Base-by-base conservation (phyloP, 192 early-diverging fungal species). In the Backusella mclennaniae region DNA sequence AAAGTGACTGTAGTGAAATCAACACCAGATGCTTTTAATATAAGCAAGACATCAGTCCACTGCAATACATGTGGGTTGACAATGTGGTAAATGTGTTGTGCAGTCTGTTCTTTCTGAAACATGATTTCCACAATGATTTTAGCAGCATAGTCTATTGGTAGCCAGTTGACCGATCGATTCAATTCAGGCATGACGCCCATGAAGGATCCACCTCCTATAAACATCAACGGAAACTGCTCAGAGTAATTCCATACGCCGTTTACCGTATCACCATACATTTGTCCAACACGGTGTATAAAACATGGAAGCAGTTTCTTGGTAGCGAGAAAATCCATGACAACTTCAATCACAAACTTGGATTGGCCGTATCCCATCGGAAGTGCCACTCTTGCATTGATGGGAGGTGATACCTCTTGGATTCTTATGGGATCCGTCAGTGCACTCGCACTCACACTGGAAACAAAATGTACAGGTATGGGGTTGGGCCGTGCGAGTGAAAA, bases 321-420 rank as follows among this genome's bases (percentile, higher is more conserved):
- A 38, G 74, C 29, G 4, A 78, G 66, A 41, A 67, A 73, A 2
- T 68, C 26, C 29, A 78, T 46, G 21, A 82, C 15, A 26, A 76
- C 35, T 56, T 82, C 81, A 23, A 63, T 73, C 21, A 82, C 42
- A 49, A 71, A 80, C 41, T 83, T 83, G 21, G 75, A 77, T 35
- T 80, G 78, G 4, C 67, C 75, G 44, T 83, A 83, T 0, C 81
- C 81, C 41, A 78, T 82, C 26, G 77, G 76, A 11, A 71, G 44
- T 19, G 77, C 49, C 33, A 71, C 49, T 17, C 44, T 33, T 26
- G 77, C 53, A 53, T 82, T 53, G 3, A 67, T 39, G 12, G 81
- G 81, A 8, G 73, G 36, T 0, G 69, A 35, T 9, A 19, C 15
- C 52, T 82, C 81, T 6, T 36, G 21, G 1, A 82, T 63, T 2